Percentiles rank a stretch among this genome's conserved stretches.
Conservation (phyloP, 768 basidiomycete genomes). For the Xerocomus spinulosus region DNA sequence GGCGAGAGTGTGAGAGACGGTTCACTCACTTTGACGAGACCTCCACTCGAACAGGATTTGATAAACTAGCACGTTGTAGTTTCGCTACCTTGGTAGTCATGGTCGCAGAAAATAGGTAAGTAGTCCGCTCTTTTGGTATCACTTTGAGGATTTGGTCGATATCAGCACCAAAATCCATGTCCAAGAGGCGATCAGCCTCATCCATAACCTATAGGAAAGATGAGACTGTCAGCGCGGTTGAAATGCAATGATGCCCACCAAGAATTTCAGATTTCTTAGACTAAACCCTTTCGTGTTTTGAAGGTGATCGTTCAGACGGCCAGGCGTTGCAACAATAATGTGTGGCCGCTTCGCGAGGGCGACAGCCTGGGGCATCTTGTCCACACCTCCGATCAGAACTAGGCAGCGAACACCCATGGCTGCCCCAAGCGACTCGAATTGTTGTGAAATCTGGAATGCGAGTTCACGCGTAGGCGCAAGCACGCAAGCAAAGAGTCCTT, state of each 20-base stretch:
- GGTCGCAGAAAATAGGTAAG: conserved; percentile 95
- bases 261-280: conserved; percentile 76
- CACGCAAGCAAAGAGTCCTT: conserved; percentile 88
- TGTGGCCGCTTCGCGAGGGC: conserved; percentile 93
- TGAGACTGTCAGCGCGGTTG: neutral
- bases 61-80: conserved; percentile 88
- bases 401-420: conserved; percentile 89
- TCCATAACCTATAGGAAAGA: conserved; percentile 72
- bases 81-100: conserved; percentile 99
- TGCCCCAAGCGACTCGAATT: conserved; percentile 88
- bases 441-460: conserved; percentile 97
- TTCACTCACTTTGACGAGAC: conserved; percentile 80
- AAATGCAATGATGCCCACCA: conserved; percentile 48
- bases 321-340: conserved; percentile 92
- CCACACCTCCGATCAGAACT: conserved; percentile 94
- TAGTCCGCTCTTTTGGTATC: conserved; percentile 90
- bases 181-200: conserved; percentile 91
- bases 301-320: conserved; percentile 87
- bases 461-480: conserved; percentile 97
- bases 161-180: conserved; percentile 93
- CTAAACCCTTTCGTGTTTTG: conserved; percentile 98
- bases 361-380: conserved; percentile 85
- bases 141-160: conserved; percentile 96
- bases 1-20: neutral
- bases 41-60: conserved; percentile 90